phyloP scores from a whole-genome alignment of 805 yeast genomes.

The Middelhovenomyces tepae region DNA sequence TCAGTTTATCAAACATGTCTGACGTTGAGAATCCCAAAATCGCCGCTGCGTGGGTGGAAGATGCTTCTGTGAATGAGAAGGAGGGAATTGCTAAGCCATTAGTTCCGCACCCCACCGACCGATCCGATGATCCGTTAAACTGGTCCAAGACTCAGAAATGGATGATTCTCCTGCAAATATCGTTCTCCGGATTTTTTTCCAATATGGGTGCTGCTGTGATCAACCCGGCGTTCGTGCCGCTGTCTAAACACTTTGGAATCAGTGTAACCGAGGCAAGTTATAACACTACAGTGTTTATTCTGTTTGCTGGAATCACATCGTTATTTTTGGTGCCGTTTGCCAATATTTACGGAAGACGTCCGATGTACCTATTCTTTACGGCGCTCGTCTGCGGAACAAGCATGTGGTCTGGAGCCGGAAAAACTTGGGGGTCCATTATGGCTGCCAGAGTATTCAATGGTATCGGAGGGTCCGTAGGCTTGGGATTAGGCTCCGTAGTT shows the following conservation, averaged over 20 bases:
- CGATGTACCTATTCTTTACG: slow-evolving; percentile 23
- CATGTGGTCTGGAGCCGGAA: slow-evolving; percentile 32
- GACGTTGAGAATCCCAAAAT: too few relatives aligned
- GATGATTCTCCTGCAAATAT: slow-evolving; percentile 29
- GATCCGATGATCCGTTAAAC: slow-evolving; percentile 43
- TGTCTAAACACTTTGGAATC: slow-evolving; percentile 34
- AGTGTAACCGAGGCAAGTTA: slow-evolving; percentile 35
- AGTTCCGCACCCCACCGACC: slow-evolving; percentile 29
- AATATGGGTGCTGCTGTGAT: slow-evolving; percentile 44
- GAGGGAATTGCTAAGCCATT: too few relatives aligned
- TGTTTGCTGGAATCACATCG: slow-evolving; percentile 47
- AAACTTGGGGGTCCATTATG: slow-evolving; percentile 31
- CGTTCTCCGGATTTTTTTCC: slow-evolving; percentile 36
- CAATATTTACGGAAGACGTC: slow-evolving; percentile 8
- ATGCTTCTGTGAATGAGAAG: too few relatives aligned
- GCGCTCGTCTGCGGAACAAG: slow-evolving; percentile 37
- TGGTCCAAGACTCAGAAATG: slow-evolving; percentile 37
- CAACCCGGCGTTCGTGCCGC: slow-evolving; percentile 38
- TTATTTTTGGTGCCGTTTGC: slow-evolving; percentile 39
- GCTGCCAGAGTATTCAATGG: slow-evolving; percentile 42
- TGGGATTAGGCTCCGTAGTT: slow-evolving; percentile 43
- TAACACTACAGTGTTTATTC: slow-evolving; percentile 40
- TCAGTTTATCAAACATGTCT: too few relatives aligned
- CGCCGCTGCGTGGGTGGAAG: too few relatives aligned
- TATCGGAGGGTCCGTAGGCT: slow-evolving; percentile 38